Base-by-base conservation (phyloP, 345 rosid species). In the Euclidium syriacum region DNA sequence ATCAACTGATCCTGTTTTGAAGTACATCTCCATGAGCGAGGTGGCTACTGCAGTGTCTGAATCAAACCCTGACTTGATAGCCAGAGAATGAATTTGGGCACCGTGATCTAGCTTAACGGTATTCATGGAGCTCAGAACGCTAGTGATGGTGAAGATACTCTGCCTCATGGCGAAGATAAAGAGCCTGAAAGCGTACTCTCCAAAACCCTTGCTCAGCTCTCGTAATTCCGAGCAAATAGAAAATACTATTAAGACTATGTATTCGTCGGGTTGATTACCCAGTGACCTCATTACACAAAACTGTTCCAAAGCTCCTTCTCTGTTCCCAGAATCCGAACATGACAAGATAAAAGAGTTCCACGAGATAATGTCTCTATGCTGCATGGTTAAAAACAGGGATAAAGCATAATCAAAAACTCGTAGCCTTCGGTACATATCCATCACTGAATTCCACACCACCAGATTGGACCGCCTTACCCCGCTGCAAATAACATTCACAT, bases 261-360 rank as follows among this genome's bases (percentile, higher is more conserved):
- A 85, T 43, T 71, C 83, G 47, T 90, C 85, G 1, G 88, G 80
- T 18, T 52, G 63, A 69, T 66, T 68, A 20, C 81, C 86, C 23
- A 35, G 40, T 19, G 68, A 69, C 26, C 80, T 81, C 91, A 85
- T 80, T 20, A 70, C 19, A 51, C 47, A 22, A 64, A 90, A 78
- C 73, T 47, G 76, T 40, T 74, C 49, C 52, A 87, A 59, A 27
- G 84, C 94, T 18, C 66, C 17, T 23, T 82, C 79, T 64, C 44
- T 59, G 4, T 56, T 30, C 11, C 94, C 87, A 1, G 77, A 76
- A 65, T 74, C 70, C 52, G 68, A 76, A 53, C 77, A 80, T 12
- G 68, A 77, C 9, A 67, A 73, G 30, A 90, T 83, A 69, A 83
- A 66, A 16, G 87, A 74, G 75, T 90, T 90, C 96, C 94, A 87